Evolutionary conservation across 139 green algal genomes (phyloP), one percentile per base, ranked within the genome.

Genomic region (Haematococcus sp.): DNA sequence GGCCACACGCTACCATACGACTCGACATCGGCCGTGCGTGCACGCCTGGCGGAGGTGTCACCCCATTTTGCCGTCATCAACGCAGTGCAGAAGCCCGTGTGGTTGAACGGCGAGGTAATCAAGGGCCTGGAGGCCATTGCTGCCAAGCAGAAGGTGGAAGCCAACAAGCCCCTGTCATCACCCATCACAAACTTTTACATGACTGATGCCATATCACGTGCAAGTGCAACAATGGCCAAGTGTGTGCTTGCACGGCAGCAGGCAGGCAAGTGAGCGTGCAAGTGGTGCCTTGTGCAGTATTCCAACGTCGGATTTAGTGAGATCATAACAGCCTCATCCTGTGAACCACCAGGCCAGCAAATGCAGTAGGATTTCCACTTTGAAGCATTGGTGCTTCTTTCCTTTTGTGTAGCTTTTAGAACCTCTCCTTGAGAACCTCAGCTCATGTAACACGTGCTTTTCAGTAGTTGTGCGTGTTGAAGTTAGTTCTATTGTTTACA

Each of bases 101-200:
- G 92, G 93, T 84, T 97, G 28, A 98, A 96, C 52, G 94, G 91
- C 34, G 88, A 97, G 76, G 66, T 72, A 25, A 55, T 74, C 49
- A 74, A 74, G 52, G 32, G 55, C 4, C 54, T 81, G 23, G 55
- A 70, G 73, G 66, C 58, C 16, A 65, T 56, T 49, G 66, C 68
- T 52, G 54, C 68, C 3, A 52, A 59, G 68, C 52, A 67, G 52
- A 46, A 65, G 68, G 4, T 54, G 51, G 28, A 65, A 22, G 19
- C 27, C 15, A 46, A 32, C n/a, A 54, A 58, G 20, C 80, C 88
- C 7, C 87, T 98, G 63, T 58, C 59, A 66, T 91, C 74, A 27
- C 73, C 76, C 54, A 88, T 99, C 4, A 33, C 82, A 22, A 93
- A 99, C 84, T 99, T 98, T 71, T 99, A 95, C 88, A 93, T 95